phyloP scores from a whole-genome alignment of 2,329 filamentous ascomycete species.

The Berkeleyomyces rouxiae region DNA sequence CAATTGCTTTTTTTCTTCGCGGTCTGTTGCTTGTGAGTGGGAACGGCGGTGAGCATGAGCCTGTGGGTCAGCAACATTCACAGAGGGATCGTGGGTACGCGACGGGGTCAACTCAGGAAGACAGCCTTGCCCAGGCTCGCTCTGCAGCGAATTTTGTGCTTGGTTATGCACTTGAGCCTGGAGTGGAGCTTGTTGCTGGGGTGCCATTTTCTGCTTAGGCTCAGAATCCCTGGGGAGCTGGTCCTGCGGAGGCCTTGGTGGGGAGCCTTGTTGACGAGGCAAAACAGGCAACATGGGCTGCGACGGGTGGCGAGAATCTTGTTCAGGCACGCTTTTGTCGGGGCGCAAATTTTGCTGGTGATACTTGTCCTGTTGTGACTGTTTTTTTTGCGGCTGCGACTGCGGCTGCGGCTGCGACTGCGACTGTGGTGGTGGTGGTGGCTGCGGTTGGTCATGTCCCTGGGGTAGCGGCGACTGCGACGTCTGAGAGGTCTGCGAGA shows the following conservation, averaged over 20 bases:
- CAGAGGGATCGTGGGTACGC: neutral
- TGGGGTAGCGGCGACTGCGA: slow-evolving; percentile 6
- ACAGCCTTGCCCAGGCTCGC: slow-evolving; percentile 15
- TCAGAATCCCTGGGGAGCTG: slow-evolving; percentile 6
- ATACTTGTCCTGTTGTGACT: slow-evolving; percentile 15
- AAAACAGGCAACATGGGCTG: slow-evolving; percentile 13
- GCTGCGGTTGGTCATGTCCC: slow-evolving; percentile 6
- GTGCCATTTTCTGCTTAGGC: slow-evolving; percentile 4
- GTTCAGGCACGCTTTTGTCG: slow-evolving; percentile 18
- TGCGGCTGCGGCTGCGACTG: slow-evolving; percentile 2
- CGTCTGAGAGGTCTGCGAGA: neutral
- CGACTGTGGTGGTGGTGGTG: neutral
- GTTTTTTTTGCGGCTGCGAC: slow-evolving; percentile 17
- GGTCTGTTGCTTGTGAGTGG: neutral
- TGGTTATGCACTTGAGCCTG: slow-evolving; percentile 9
- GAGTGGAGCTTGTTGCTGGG: slow-evolving; percentile 10
- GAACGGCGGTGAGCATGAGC: slow-evolving; percentile 2
- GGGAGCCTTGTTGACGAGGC: slow-evolving; percentile 22
- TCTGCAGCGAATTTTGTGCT: slow-evolving; percentile 16
- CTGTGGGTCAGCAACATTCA: neutral
- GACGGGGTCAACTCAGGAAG: neutral
- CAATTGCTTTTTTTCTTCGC: neutral
- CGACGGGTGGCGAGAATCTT: slow-evolving; percentile 17
- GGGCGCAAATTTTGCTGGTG: neutral
- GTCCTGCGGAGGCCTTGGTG: slow-evolving; percentile 3